phyloP scores from a whole-genome alignment of 345 rosid species.

The Passiflora organensis region DNA sequence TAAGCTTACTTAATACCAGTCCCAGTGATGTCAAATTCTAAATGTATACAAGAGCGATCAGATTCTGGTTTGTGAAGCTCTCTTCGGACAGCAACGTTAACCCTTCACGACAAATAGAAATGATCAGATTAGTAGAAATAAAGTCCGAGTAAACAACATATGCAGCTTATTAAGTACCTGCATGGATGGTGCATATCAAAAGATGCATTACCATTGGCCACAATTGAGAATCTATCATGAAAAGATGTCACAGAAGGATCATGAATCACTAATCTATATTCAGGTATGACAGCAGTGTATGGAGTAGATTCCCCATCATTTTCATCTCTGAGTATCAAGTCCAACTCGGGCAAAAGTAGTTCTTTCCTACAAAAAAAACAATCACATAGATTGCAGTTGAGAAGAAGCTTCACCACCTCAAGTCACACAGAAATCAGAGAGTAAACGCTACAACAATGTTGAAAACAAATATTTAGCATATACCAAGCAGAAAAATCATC shows the following conservation, averaged over 20 bases:
- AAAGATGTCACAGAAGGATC: conserved; percentile 33
- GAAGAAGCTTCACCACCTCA: not conserved
- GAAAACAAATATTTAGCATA: not conserved
- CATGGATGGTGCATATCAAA: conserved; percentile 86
- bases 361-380: conserved; percentile 51
- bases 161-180: conserved; percentile 42
- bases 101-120: conserved; percentile 42
- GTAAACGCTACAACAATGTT: conserved; percentile 1
- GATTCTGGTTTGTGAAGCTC: conserved; percentile 91
- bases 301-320: conserved; percentile 76
- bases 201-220: conserved; percentile 55
- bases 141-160: conserved; percentile 1
- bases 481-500: conserved; percentile 67
- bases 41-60: conserved; percentile 88
- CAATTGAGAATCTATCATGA: conserved; percentile 31
- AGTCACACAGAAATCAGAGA: not conserved
- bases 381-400: not conserved
- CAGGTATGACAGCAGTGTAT: conserved; percentile 79
- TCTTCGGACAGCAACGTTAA: conserved; percentile 61
- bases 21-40: conserved; percentile 79
- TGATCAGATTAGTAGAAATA: conserved; percentile 19
- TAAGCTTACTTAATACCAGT: conserved; percentile 62
- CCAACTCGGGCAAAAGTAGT: conserved; percentile 76
- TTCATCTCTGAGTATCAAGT: conserved; percentile 70
- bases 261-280: conserved; percentile 74